A percentile compares a stretch with the other conserved stretches of the same genome.
Evolutionary conservation across 306 rosid genomes (phyloP).

Genomic region (Dalbergia oliveri): DNA sequence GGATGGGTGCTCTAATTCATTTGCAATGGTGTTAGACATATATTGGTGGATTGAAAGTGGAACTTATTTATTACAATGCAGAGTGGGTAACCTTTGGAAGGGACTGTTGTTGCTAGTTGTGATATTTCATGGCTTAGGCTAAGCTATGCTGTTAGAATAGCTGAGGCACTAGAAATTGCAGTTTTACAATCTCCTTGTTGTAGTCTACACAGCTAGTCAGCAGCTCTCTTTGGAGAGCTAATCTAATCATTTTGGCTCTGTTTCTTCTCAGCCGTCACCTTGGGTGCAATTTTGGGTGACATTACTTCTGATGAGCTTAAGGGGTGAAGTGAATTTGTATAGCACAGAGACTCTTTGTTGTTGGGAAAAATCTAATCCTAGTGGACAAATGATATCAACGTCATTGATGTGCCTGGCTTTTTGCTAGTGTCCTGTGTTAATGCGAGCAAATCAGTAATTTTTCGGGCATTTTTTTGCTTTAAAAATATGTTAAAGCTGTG

Average conservation of each 20-base stretch:
- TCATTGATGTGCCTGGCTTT: neutral
- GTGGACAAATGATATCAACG: neutral
- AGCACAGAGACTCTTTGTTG: neutral
- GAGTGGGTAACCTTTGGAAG: neutral
- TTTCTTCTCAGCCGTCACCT: slow-evolving; percentile 33
- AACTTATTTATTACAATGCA: slow-evolving; percentile 32
- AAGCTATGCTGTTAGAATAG: slow-evolving; percentile 8
- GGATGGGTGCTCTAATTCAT: slow-evolving; percentile 4
- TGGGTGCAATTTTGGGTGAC: neutral
- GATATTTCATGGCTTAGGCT: slow-evolving; percentile 2
- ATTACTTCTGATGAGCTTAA: neutral
- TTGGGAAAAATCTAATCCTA: neutral
- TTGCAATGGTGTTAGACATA: slow-evolving; percentile 1
- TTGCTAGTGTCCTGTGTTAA: neutral
- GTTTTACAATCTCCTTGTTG: slow-evolving; percentile 24
- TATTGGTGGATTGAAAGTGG: slow-evolving; percentile 3
- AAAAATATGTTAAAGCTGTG: neutral
- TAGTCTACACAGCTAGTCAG: slow-evolving; percentile 21
- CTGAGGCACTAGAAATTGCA: slow-evolving; percentile 17
- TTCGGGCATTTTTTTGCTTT: neutral
- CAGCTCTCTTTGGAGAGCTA: slow-evolving; percentile 8
- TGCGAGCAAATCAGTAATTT: slow-evolving; percentile 3
- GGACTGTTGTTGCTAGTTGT: slow-evolving; percentile 8
- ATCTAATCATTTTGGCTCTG: slow-evolving; percentile 16
- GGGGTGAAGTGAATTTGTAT: slow-evolving; percentile 1